phyloP scores from a whole-genome alignment of 2,329 filamentous ascomycete species.

The Didymella pomorum region DNA sequence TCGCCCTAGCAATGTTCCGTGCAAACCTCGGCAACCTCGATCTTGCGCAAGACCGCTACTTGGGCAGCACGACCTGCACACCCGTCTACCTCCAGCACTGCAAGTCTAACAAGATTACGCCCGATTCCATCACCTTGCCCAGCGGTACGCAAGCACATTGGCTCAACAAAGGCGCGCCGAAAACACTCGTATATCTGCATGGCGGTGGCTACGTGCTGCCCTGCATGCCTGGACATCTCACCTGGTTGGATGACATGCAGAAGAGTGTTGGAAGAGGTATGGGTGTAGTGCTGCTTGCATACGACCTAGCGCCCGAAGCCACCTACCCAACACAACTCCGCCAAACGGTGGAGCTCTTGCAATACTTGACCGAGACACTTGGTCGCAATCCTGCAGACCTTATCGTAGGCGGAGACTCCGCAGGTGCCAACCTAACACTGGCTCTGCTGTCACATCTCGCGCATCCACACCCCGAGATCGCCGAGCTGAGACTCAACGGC shows the following conservation, averaged over 20 bases:
- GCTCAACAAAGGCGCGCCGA: constrained; percentile 51
- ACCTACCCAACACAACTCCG: constrained; percentile 59
- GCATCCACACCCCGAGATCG: constrained; percentile 65
- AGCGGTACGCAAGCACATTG: constrained; percentile 58
- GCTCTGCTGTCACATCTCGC: constrained; percentile 59
- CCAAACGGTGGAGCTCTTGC: constrained; percentile 57
- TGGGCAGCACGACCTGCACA: constrained; percentile 34
- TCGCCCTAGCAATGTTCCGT: constrained; percentile 43
- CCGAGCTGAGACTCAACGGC: constrained; percentile 51
- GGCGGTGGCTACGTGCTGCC: constrained; percentile 66
- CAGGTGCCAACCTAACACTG: constrained; percentile 60
- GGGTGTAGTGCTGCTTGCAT: constrained; percentile 63
- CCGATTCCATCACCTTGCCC: constrained; percentile 49
- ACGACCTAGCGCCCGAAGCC: constrained; percentile 62
- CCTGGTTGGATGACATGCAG: constrained; percentile 58
- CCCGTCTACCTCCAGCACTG: constrained; percentile 48
- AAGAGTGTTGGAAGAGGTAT: constrained; percentile 57
- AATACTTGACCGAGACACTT: constrained; percentile 52
- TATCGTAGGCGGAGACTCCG: constrained; percentile 62
- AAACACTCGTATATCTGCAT: constrained; percentile 58
- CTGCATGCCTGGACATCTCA: constrained; percentile 57
- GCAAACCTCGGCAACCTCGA: constrained; percentile 41
- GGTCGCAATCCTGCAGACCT: constrained; percentile 52
- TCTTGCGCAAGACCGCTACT: constrained; percentile 47
- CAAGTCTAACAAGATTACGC: constrained; percentile 46